Percentiles rank a stretch among this genome's conserved stretches.
These are phyloP conservation scores for Zostera marina DNA, from an alignment of 116 monocot species.

Conservation along the genomic window DNA sequence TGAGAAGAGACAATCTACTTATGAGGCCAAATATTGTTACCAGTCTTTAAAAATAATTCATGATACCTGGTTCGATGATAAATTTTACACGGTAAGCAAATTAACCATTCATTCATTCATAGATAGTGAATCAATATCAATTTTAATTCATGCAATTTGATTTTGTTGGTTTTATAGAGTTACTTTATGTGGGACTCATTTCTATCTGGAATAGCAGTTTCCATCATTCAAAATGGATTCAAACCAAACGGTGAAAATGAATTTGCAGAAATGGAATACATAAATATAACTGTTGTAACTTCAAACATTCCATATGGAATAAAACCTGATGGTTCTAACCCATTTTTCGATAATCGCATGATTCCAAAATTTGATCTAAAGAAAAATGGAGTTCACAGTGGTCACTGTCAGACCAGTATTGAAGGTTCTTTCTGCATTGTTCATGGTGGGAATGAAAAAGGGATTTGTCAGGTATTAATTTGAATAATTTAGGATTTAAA, in stretches of 20 bases:
- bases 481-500: no score
- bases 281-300: conserved; percentile 78
- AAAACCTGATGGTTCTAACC: conserved; percentile 56
- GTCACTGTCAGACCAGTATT: conserved; percentile 61
- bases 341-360: conserved; percentile 52
- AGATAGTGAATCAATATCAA: no score
- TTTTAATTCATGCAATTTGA: no score
- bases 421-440: conserved; percentile 56
- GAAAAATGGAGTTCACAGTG: conserved; percentile 63
- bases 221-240: conserved; percentile 33
- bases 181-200: conserved; percentile 96
- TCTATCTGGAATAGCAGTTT: conserved; percentile 43
- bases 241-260: conserved; percentile 42
- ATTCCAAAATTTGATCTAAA: conserved; percentile 41
- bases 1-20: conserved; percentile 30
- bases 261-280: conserved; percentile 57
- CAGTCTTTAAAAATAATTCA: conserved; percentile 39
- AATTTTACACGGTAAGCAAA: conserved; percentile 50
- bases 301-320: conserved; percentile 72
- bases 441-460: conserved; percentile 24
- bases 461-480: conserved; percentile 52
- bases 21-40: conserved; percentile 70
- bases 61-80: conserved; percentile 49
- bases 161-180: conserved; percentile 20
- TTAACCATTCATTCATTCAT: no score